These are phyloP conservation scores for Samsoniella hepiali DNA, from an alignment of 2,329 filamentous ascomycete species.

Conservation along the genomic window DNA sequence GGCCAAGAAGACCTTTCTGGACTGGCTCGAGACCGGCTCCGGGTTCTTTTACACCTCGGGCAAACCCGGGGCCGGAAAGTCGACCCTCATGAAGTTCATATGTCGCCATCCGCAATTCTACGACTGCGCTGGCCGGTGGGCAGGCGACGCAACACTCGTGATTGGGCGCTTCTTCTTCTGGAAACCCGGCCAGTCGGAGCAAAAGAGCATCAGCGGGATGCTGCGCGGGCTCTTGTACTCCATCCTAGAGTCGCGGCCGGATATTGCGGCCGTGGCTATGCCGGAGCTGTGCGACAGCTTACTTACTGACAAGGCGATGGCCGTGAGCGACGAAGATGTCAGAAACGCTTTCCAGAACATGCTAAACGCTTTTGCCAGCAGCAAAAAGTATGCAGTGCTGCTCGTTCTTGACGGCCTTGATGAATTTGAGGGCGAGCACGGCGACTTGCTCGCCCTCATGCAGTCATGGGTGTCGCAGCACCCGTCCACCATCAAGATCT, in stretches of 20 bases:
- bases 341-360: slow-evolving; percentile 9
- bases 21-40: slow-evolving; percentile 1
- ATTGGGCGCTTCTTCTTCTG: slow-evolving; percentile 19
- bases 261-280: neutral
- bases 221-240: slow-evolving; percentile 13
- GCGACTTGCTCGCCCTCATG: slow-evolving; percentile 6
- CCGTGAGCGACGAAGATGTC: neutral
- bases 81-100: slow-evolving; percentile 18
- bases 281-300: slow-evolving; percentile 5
- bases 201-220: slow-evolving; percentile 12
- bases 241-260: slow-evolving; percentile 2
- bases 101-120: neutral
- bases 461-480: slow-evolving; percentile 6
- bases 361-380: neutral
- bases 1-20: slow-evolving; percentile 4
- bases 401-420: slow-evolving; percentile 26
- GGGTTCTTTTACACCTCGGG: slow-evolving; percentile 17
- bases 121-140: neutral
- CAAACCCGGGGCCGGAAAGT: slow-evolving; percentile 18
- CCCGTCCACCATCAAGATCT: slow-evolving; percentile 10
- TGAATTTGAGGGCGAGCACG: slow-evolving; percentile 25
- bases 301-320: neutral
- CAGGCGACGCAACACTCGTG: neutral
- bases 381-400: neutral
- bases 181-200: slow-evolving; percentile 15